Conservation (phyloP, 164 flowering plant genomes). For the Chimonanthus salicifolius region DNA sequence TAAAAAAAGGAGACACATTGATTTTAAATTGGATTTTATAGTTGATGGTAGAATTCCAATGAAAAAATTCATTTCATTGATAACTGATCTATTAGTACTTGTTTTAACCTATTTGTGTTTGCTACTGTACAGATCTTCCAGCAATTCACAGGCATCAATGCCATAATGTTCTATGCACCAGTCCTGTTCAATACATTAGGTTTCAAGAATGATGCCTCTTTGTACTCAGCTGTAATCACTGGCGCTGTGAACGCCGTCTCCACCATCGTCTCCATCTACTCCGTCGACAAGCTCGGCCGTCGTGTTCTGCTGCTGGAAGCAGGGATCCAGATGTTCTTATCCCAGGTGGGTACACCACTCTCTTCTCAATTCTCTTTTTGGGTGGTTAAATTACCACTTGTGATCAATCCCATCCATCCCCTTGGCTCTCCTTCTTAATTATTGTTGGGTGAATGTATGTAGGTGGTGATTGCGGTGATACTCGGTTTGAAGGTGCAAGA, state of each 20-base stretch:
- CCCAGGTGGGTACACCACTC: conserved; percentile 36
- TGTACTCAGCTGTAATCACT: conserved; percentile 81
- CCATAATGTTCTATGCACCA: conserved; percentile 96
- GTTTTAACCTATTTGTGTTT: not conserved
- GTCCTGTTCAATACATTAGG: conserved; percentile 80
- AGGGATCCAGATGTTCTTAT: conserved; percentile 84
- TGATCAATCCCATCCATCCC: no score
- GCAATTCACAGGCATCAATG: conserved; percentile 89
- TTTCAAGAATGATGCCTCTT: conserved; percentile 59
- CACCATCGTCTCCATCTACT: conserved; percentile 79
- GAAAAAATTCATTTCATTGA: no score
- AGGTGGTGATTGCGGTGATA: conserved; percentile 50
- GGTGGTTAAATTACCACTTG: no score
- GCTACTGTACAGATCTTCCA: conserved; percentile 67
- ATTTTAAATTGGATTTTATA: no score
- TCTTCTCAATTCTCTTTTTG: not conserved
- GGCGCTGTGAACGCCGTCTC: conserved; percentile 88
- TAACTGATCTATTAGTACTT: no score
- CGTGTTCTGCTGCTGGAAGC: conserved; percentile 76
- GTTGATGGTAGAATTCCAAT: no score
- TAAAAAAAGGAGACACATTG: no score
- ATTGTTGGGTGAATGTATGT: not conserved
- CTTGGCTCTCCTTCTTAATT: no score
- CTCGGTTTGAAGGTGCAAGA: conserved; percentile 75
- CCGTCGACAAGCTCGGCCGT: conserved; percentile 87